Conservation (phyloP, 139 green algal genomes). For the Astrephomene gubernaculifera region DNA sequence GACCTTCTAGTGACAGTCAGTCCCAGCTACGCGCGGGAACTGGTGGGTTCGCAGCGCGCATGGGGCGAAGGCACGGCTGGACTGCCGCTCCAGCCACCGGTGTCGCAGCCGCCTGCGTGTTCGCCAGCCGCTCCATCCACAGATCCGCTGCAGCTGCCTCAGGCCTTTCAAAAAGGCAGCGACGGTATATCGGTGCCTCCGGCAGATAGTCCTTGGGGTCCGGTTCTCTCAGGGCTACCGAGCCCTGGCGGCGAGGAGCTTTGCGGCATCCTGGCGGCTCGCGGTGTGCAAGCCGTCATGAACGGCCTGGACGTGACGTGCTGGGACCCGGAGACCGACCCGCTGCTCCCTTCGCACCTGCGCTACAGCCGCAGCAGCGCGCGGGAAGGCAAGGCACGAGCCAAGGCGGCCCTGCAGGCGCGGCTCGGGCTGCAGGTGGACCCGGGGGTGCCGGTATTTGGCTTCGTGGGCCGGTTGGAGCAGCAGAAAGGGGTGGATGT, state of each 20-base stretch:
- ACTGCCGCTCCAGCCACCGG: no score
- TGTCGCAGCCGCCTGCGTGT: no score
- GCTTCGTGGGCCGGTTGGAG: conserved; percentile 83
- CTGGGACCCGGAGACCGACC: conserved; percentile 79
- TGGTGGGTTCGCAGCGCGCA: conserved; percentile 29
- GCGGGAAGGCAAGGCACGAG: conserved; percentile 68
- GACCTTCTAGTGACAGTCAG: conserved; percentile 86
- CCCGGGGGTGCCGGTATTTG: conserved; percentile 71
- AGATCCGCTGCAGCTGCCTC: no score
- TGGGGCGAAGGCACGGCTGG: not conserved
- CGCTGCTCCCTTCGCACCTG: conserved; percentile 59
- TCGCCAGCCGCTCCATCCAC: no score
- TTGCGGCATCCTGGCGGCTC: not conserved
- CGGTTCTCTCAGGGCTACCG: not conserved
- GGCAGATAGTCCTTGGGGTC: not conserved
- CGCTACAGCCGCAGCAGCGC: conserved; percentile 57
- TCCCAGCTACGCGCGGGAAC: conserved; percentile 75
- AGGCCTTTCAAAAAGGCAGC: no score
- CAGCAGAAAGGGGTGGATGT: conserved; percentile 91
- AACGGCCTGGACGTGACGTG: conserved; percentile 76
- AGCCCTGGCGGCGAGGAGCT: not conserved
- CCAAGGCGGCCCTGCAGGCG: conserved; percentile 77
- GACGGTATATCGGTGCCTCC: no score
- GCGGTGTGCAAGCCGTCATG: conserved; percentile 67
- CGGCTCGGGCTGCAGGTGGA: conserved; percentile 68